Conservation (phyloP, 495 filamentous ascomycete species). For the Tirmania nivea region DNA sequence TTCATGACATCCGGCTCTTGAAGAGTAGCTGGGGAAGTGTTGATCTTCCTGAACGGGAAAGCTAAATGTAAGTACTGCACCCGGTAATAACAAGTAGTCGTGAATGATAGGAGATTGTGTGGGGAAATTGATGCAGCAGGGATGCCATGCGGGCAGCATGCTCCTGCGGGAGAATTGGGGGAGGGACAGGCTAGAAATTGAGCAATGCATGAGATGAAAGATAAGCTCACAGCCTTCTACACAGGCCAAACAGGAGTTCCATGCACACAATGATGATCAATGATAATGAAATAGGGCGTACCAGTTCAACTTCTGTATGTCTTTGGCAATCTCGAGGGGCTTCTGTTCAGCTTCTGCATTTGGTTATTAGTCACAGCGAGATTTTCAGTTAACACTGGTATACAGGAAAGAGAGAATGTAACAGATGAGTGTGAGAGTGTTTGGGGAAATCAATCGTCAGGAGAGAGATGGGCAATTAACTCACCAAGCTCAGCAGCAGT, state of each 20-base stretch:
- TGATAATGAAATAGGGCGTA: conserved; percentile 26
- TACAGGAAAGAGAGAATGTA: not conserved
- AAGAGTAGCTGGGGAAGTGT: conserved; percentile 52
- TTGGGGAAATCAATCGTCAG: not conserved
- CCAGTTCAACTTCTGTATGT: conserved; percentile 82
- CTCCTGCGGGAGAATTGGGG: too few relatives aligned
- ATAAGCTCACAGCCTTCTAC: not conserved
- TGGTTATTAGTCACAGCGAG: too few relatives aligned
- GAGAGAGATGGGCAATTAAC: not conserved
- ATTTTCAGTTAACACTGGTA: not conserved
- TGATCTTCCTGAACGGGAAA: conserved; percentile 48
- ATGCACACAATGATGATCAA: not conserved
- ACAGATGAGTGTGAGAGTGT: not conserved
- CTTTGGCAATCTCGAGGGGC: conserved; percentile 55
- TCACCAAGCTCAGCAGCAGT: not conserved
- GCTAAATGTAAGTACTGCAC: not conserved
- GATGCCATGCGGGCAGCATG: not conserved
- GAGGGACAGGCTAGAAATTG: not conserved
- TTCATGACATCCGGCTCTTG: conserved; percentile 57
- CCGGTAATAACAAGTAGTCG: conserved; percentile 2
- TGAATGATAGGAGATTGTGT: not conserved
- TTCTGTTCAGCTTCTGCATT: conserved; percentile 48
- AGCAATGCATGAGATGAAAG: not conserved
- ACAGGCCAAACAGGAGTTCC: not conserved
- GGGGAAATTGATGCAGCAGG: not conserved